phyloP scores from a whole-genome alignment of 1,284 basidiomycete genomes.

The Irpex sp. region DNA sequence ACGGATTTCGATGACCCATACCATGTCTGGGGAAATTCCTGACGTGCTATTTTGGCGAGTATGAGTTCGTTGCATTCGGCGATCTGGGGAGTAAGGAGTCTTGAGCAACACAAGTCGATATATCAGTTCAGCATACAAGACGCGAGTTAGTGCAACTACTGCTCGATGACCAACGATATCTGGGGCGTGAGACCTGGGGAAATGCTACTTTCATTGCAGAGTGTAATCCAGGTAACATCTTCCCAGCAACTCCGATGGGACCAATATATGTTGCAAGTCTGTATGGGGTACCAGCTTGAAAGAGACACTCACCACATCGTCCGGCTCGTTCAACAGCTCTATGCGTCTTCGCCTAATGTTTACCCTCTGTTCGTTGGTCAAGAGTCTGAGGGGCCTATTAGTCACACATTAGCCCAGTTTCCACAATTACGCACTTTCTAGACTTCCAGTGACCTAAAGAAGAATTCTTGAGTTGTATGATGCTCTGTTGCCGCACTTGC shows the following conservation, averaged over 20 bases:
- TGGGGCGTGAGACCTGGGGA: no score
- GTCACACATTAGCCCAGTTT: not conserved
- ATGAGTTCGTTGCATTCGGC: constrained; percentile 69
- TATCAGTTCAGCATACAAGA: not conserved
- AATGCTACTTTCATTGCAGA: not conserved
- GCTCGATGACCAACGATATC: not conserved
- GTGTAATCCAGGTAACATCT: no score
- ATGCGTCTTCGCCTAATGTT: constrained; percentile 60
- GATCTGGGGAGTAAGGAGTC: constrained; percentile 42
- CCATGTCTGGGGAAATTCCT: constrained; percentile 71
- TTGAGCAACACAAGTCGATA: not conserved
- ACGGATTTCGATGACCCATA: constrained; percentile 23
- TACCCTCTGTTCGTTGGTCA: constrained; percentile 59
- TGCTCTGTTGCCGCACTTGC: constrained; percentile 67
- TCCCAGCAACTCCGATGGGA: no score
- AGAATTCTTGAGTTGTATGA: constrained; percentile 80
- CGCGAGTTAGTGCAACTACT: not conserved
- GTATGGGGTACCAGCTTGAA: no score
- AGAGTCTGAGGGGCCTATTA: constrained; percentile 39
- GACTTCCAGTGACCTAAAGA: constrained; percentile 67
- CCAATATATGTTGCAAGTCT: no score
- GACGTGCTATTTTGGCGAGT: constrained; percentile 65
- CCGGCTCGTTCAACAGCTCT: constrained; percentile 63
- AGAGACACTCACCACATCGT: constrained; percentile 55
- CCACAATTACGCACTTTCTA: constrained; percentile 49